Base-by-base conservation (phyloP, 2,329 filamentous ascomycete genomes). In the Nemania sp. region DNA sequence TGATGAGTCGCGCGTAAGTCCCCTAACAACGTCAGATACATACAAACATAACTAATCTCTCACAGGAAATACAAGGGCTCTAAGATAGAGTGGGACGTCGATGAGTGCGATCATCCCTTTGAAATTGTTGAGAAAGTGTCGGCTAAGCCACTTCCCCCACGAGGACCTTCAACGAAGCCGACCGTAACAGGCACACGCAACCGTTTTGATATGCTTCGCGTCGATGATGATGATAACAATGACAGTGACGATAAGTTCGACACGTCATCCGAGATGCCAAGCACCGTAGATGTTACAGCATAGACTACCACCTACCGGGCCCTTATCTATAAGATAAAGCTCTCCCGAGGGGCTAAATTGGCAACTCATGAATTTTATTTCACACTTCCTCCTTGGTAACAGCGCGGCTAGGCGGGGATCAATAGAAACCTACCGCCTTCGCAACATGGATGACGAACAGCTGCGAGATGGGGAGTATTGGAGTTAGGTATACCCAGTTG, bases 91-190 rank as follows among this genome's bases (percentile, higher is more conserved):
- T 95, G 89, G 85, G 89, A 85, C 68, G 79, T 82, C 0, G 93
- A 97, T 73, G 92, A 94, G 73, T 97, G 93, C 75, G 87, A 88
- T 43, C 84, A 86, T 64, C 85, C 89, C 0, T 77, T 91, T 55
- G 77, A 82, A 49, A 78, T 72, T 59, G 70, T 70, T 41, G 77
- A 80, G 72, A 74, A 72, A 56, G 20, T 54, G 26, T 27, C 54
- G 22, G 32, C 55, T 6, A 71, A 73, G 60, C 70, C 64, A 18
- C 63, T 63, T 35, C 68, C 64, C 2, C 69, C 65, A 26, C 69
- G 26, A 53, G 49, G 38, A 3, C 29, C 61, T 8, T 38, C 68
- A 4, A 45, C 55, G 1, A 73, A 75, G 52, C 18, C 64, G 2
- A 57, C 69, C 6, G 51, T 51, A 20, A 45, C 69, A 26, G 67